Evolutionary conservation across 2,329 filamentous ascomycete species (phyloP).

Genomic region (Juglanconis oblonga): DNA sequence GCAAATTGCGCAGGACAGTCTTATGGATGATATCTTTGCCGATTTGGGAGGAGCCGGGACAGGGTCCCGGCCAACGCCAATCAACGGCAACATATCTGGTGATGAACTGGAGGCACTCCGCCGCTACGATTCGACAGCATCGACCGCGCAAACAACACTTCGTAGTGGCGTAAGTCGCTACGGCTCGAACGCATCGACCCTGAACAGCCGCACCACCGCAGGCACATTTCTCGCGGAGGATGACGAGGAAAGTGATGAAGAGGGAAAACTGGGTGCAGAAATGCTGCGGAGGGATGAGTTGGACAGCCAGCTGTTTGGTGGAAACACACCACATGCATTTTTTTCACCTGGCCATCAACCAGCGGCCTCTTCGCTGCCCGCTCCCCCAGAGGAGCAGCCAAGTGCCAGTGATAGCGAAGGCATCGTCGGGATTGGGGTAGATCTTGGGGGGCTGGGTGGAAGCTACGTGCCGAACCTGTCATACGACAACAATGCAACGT

Average conservation of each 20-base stretch:
- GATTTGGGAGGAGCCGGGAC: constrained; percentile 43
- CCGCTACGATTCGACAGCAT: constrained; percentile 49
- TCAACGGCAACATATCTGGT: constrained; percentile 46
- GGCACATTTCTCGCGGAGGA: constrained; percentile 40
- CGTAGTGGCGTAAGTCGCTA: constrained; percentile 36
- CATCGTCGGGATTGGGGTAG: constrained; percentile 53
- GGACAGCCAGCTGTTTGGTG: constrained; percentile 64
- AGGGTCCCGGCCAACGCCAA: constrained; percentile 37
- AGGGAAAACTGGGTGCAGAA: constrained; percentile 78
- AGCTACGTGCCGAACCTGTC: constrained; percentile 57
- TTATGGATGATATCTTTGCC: constrained; percentile 58
- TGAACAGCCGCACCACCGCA: constrained; percentile 36
- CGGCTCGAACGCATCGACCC: constrained; percentile 39
- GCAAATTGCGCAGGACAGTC: constrained; percentile 45
- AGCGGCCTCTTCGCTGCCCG: constrained; percentile 35
- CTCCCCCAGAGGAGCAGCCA: constrained; percentile 47
- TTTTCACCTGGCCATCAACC: constrained; percentile 29
- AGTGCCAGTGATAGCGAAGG: constrained; percentile 69
- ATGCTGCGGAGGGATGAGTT: constrained; percentile 83
- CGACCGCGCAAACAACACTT: constrained; percentile 38
- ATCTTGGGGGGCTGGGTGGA: constrained; percentile 72
- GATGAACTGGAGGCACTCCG: constrained; percentile 45
- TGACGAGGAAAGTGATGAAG: constrained; percentile 79
- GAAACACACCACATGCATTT: constrained; percentile 45
- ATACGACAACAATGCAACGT: constrained; percentile 47